These are phyloP conservation scores for Apiospora phragmitis DNA, from an alignment of 2,329 filamentous ascomycete genomes.

Conservation along the genomic window DNA sequence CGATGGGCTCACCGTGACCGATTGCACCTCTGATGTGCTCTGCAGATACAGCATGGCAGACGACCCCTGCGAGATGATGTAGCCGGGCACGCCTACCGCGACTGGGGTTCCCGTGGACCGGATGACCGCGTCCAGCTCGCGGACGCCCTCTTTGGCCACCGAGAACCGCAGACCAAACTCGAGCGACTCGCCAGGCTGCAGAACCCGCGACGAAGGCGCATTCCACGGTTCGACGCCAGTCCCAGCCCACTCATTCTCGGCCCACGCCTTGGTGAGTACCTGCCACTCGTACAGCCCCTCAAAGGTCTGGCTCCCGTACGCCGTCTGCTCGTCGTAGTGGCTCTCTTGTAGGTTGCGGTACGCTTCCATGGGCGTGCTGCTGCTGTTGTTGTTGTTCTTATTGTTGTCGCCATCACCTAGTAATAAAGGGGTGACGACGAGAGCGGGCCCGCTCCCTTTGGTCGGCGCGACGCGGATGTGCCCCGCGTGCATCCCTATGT, in stretches of 20 bases:
- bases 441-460: conserved; percentile 50
- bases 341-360: conserved; percentile 53
- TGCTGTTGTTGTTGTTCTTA: conserved; percentile 20
- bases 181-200: conserved; percentile 45
- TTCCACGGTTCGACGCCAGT: conserved; percentile 54
- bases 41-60: conserved; percentile 47
- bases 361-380: conserved; percentile 50
- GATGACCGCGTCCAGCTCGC: conserved; percentile 48
- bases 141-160: conserved; percentile 42
- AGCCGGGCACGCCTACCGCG: conserved; percentile 55
- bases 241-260: conserved; percentile 57
- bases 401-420: conserved; percentile 20
- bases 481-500: conserved; percentile 60
- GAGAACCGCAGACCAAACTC: conserved; percentile 54
- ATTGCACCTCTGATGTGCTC: conserved; percentile 38
- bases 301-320: conserved; percentile 55
- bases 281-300: conserved; percentile 65
- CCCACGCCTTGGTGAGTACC: conserved; percentile 52
- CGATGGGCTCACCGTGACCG: conserved; percentile 39
- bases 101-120: conserved; percentile 44
- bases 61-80: conserved; percentile 49
- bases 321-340: conserved; percentile 35
- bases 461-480: conserved; percentile 55
- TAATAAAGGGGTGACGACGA: conserved; percentile 54
- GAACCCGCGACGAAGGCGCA: conserved; percentile 43